Evolutionary conservation across 140 eudicot genomes (phyloP).

Genomic region (Stevia rebaudiana): DNA sequence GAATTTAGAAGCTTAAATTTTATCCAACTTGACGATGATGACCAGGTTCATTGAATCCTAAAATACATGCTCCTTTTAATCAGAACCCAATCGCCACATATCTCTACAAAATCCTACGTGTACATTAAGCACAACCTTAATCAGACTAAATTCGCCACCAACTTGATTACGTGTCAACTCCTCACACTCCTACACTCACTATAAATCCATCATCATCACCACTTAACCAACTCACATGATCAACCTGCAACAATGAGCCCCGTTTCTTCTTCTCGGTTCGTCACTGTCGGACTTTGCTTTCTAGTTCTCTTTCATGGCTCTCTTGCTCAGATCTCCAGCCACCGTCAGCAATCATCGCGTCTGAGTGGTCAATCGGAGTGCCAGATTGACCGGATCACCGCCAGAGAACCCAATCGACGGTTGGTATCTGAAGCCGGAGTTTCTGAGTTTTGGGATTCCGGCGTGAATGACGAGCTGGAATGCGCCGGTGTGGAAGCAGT

Average conservation of each 20-base stretch:
- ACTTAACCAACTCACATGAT: constrained; percentile 19
- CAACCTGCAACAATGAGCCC: neutral
- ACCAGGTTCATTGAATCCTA: neutral
- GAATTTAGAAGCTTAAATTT: no score
- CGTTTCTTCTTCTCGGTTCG: constrained; percentile 2
- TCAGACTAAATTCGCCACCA: constrained; percentile 22
- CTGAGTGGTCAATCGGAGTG: constrained; percentile 34
- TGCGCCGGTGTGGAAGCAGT: constrained; percentile 62
- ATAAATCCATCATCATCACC: constrained; percentile 25
- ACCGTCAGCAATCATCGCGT: constrained; percentile 19
- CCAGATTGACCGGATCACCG: constrained; percentile 34
- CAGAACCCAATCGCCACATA: constrained; percentile 19
- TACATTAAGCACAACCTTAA: neutral
- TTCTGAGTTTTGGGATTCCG: constrained; percentile 55
- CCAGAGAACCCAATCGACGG: constrained; percentile 43
- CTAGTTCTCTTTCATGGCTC: constrained; percentile 31
- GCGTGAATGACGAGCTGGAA: constrained; percentile 39
- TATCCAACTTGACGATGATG: neutral
- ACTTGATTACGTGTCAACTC: constrained; percentile 30
- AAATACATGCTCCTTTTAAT: neutral
- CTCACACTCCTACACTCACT: constrained; percentile 12
- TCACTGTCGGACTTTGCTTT: constrained; percentile 20
- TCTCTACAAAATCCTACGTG: constrained; percentile 29
- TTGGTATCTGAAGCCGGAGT: constrained; percentile 47
- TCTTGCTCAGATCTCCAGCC: constrained; percentile 21